Evolutionary conservation across 768 basidiomycete genomes (phyloP).

Genomic region (Amanita polypyramis): DNA sequence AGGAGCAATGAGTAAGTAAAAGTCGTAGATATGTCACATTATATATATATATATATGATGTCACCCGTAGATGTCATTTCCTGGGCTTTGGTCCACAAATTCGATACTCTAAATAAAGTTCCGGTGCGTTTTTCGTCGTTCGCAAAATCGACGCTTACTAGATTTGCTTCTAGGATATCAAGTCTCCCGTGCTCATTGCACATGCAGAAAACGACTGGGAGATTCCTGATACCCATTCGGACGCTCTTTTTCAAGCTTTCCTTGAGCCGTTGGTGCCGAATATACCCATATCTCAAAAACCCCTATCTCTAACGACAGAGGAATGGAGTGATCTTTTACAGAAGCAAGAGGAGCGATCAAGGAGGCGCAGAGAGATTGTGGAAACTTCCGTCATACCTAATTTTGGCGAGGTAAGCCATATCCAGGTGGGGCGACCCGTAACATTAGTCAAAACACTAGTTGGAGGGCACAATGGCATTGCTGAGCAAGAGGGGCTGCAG

Average conservation of each 20-base stretch:
- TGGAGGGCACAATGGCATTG: conserved; percentile 56
- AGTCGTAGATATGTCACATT: background rate
- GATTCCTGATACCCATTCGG: conserved; percentile 68
- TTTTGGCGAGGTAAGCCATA: conserved; percentile 48
- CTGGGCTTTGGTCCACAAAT: conserved; percentile 36
- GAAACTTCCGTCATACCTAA: conserved; percentile 33
- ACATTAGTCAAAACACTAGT: conserved; percentile 49
- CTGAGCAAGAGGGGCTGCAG: conserved; percentile 62
- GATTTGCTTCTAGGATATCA: conserved; percentile 42
- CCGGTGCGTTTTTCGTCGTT: conserved; percentile 32
- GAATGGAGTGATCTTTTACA: conserved; percentile 34
- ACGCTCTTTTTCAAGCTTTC: conserved; percentile 61
- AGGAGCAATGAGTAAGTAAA: conserved; percentile 45
- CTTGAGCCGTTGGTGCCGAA: conserved; percentile 54
- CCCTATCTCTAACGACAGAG: conserved; percentile 17
- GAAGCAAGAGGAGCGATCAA: conserved; percentile 28
- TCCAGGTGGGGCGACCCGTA: conserved; percentile 33
- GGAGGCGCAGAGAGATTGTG: conserved; percentile 34
- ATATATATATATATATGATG: conserved; percentile 11
- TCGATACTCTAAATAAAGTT: conserved; percentile 53
- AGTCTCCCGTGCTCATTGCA: conserved; percentile 57
- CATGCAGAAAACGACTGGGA: conserved; percentile 77
- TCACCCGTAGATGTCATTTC: conserved; percentile 35
- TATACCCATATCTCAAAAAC: conserved; percentile 19
- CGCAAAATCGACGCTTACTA: conserved; percentile 8